Conservation (phyloP, 140 eudicot genomes). For the Stevia rebaudiana region DNA sequence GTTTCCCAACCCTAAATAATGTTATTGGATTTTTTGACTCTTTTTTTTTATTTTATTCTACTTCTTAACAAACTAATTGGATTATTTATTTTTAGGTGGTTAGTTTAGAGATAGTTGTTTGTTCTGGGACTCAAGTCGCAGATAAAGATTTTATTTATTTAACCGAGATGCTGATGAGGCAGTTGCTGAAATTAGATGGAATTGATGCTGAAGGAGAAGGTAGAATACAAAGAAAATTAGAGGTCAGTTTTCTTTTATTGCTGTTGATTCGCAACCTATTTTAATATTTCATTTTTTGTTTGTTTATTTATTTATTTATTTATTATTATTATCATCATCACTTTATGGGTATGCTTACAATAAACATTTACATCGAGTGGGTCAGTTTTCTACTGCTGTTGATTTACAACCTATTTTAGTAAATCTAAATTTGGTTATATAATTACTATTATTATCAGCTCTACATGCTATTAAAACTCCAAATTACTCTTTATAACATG, state of each 20-base stretch:
- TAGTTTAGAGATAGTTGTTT: conserved; percentile 50
- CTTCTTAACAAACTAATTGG: background rate
- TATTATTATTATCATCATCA: no score
- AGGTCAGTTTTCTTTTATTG: conserved; percentile 43
- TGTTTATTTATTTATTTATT: no score
- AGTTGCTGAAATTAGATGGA: conserved; percentile 62
- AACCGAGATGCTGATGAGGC: conserved; percentile 80
- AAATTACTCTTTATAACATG: background rate
- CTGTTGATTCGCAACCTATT: background rate
- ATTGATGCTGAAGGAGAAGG: conserved; percentile 85
- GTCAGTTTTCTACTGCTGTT: conserved; percentile 25
- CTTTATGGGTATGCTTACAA: no score
- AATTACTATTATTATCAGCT: background rate
- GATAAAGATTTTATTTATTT: conserved; percentile 51
- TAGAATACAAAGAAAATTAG: conserved; percentile 50
- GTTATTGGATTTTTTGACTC: background rate
- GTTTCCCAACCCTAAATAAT: background rate
- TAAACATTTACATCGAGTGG: no score
- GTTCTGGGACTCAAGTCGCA: conserved; percentile 52
- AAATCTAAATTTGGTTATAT: background rate
- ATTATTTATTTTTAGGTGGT: conserved; percentile 38
- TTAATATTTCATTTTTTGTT: no score
- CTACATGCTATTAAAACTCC: background rate
- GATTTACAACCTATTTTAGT: background rate
- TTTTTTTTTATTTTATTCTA: background rate